Evolutionary conservation across 768 basidiomycete species (phyloP), one percentile per base, ranked within the genome.

Genomic region (Trametes villosa): DNA sequence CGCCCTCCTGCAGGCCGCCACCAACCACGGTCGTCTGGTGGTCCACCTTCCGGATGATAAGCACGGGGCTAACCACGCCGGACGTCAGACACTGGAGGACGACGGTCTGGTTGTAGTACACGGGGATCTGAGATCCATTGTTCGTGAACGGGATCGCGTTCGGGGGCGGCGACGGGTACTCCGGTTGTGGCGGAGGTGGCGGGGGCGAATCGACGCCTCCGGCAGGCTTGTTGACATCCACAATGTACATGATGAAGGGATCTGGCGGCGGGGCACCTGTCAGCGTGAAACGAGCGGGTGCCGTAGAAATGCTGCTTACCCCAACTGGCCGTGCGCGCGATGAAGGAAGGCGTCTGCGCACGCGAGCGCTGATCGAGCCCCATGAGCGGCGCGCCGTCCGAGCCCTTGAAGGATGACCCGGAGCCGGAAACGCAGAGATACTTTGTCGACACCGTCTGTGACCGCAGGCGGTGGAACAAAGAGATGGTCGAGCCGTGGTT

Each of bases 71-170:
- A 67, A 96, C 91, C 42, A 95, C 91, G 29, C 95, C 96, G 3
- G 96, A 96, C 1, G 91, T 91, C 65, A 96, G 79, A 69, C 95
- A 98, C 71, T 98, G 96, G 34, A 98, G 75, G 30, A 98, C 93
- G 47, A 98, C 91, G 1, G 94, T 95, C 73, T 96, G 92, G 71
- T 98, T 98, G 81, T 98, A 98, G 75, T 95, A 94, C 59, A 98
- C 88, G 18, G 94, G 89, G 47, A 93, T 94, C 68, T 90, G 90
- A 4, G 88, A 87, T 0, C 91, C 89, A 65, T 91, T 91, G 72
- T 87, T 88, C 41, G 87, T 87, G 74, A 92, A 91, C 6, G 91
- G 79, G 50, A 96, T 93, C 6, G 92, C 94, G 65, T 95, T 94
- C 13, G 93, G 90, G 26, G 96, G 94, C 31, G 92, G 92, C 0